Evolutionary conservation across 768 basidiomycete genomes (phyloP), one percentile per base, ranked within the genome.

Genomic region (Termitomyces sp.): DNA sequence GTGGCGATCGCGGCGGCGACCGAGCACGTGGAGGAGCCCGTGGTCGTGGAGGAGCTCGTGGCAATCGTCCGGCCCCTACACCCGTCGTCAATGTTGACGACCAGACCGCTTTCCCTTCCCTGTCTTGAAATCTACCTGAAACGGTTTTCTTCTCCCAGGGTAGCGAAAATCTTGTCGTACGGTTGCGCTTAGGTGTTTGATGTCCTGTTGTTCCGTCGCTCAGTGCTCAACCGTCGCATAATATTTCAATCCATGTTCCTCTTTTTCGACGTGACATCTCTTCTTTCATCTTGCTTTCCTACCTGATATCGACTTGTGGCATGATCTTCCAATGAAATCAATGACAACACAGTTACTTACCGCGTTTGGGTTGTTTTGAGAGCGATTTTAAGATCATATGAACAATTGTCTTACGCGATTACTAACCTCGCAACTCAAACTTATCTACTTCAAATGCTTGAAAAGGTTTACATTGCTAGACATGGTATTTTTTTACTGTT

Each of bases 51-150:
- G 63, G 74, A 66, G 74, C 76, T 51, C 74, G 77, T 50, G 79
- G 75, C 55, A 70, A 70, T 41, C 80, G 80, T 59, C 70, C 72
- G 50, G 73, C 67, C 58, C 49, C 66, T 47, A 59, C 73, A 41
- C 60, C 74, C 44, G 54, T 64, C 58, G 76, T 93, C 72, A 80
- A 88, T 68, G 89, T 94, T 61, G 86, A 85, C 65, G 94, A 97
- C 72, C 78, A 91, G 72, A 76, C 74, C 27, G 93, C 91, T 58
- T 97, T 97, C 85, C 94, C 94, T 44, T 91, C 94, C 62, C 81
- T 97, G 62, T 80, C 89, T 65, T 82, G 67, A 76, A 48, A 55
- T 39, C 51, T 51, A 23, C 44, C 30, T 41, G 23, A 28, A 41
- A 43, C 25, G 2, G 34, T 27, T 51, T 21, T 28, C 32, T 34